phyloP scores from a whole-genome alignment of 805 yeast species.

The Danielozyma ontarioensis region DNA sequence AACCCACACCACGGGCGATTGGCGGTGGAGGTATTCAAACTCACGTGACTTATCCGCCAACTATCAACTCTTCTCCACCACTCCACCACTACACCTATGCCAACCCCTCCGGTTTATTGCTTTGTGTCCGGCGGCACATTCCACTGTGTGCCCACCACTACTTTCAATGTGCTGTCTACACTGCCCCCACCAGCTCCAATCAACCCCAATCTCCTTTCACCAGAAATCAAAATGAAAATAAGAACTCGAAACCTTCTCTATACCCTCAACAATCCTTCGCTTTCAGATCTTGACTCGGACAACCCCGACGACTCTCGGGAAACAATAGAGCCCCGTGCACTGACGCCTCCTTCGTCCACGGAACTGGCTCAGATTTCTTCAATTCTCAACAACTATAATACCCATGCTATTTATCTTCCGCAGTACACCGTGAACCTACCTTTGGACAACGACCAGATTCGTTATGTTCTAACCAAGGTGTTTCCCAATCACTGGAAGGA shows the following conservation, averaged over 20 bases:
- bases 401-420: slow-evolving; percentile 49
- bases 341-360: not conserved
- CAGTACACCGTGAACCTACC: slow-evolving; percentile 36
- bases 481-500: slow-evolving; percentile 41
- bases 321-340: too few species aligned
- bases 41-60: too few species aligned
- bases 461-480: slow-evolving; percentile 33
- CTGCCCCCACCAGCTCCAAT: too few species aligned
- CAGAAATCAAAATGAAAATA: slow-evolving; percentile 3
- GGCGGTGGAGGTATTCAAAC: too few species aligned
- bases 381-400: slow-evolving; percentile 23
- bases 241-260: slow-evolving; percentile 28
- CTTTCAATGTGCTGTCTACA: too few species aligned
- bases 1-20: too few species aligned
- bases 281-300: slow-evolving; percentile 26
- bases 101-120: not conserved
- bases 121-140: not conserved
- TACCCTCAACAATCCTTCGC: slow-evolving; percentile 31
- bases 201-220: too few species aligned
- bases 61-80: too few species aligned
- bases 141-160: not conserved
- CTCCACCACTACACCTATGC: not conserved
- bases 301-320: not conserved
- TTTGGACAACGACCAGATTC: slow-evolving; percentile 30
- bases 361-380: slow-evolving; percentile 4